Conservation (phyloP, 1,284 basidiomycete genomes). For the Cryptococcus sp. region DNA sequence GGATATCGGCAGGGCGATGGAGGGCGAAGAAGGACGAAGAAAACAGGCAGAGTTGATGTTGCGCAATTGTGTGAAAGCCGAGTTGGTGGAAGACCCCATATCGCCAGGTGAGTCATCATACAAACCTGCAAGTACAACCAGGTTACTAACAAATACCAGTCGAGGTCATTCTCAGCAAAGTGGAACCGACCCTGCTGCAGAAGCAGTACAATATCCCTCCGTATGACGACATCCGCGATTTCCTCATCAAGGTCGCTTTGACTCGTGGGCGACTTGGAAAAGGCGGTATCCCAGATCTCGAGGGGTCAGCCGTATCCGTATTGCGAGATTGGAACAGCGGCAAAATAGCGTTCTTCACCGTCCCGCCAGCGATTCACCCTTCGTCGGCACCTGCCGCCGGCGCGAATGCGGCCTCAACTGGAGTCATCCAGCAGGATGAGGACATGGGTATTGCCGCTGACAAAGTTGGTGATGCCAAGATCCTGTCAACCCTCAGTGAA, state of each 20-base stretch:
- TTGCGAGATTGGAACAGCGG: slow-evolving; percentile 95
- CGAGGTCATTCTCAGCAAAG: slow-evolving; percentile 77
- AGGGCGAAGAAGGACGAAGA: slow-evolving; percentile 56
- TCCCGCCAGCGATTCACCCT: slow-evolving; percentile 74
- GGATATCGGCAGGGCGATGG: slow-evolving; percentile 61
- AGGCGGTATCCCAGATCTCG: slow-evolving; percentile 89
- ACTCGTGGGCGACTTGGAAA: slow-evolving; percentile 81
- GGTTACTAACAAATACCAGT: slow-evolving; percentile 57
- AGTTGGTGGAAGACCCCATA: slow-evolving; percentile 87
- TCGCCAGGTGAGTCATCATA: slow-evolving; percentile 63
- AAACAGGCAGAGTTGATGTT: slow-evolving; percentile 72
- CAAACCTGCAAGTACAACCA: neutral
- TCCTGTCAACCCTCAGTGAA: slow-evolving; percentile 47
- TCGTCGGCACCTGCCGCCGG: slow-evolving; percentile 56
- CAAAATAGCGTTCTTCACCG: slow-evolving; percentile 85
- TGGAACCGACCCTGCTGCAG: slow-evolving; percentile 67
- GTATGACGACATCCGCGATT: slow-evolving; percentile 73
- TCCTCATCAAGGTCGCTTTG: slow-evolving; percentile 87
- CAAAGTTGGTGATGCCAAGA: slow-evolving; percentile 47
- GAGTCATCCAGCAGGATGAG: slow-evolving; percentile 27
- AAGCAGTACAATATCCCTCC: slow-evolving; percentile 78
- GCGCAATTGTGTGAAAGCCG: slow-evolving; percentile 90
- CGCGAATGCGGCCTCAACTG: neutral
- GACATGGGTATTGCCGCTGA: slow-evolving; percentile 35
- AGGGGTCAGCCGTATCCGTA: slow-evolving; percentile 79